These are phyloP conservation scores for Gloeopeniophorella convolvens DNA, from an alignment of 768 basidiomycete genomes.

Conservation along the genomic window DNA sequence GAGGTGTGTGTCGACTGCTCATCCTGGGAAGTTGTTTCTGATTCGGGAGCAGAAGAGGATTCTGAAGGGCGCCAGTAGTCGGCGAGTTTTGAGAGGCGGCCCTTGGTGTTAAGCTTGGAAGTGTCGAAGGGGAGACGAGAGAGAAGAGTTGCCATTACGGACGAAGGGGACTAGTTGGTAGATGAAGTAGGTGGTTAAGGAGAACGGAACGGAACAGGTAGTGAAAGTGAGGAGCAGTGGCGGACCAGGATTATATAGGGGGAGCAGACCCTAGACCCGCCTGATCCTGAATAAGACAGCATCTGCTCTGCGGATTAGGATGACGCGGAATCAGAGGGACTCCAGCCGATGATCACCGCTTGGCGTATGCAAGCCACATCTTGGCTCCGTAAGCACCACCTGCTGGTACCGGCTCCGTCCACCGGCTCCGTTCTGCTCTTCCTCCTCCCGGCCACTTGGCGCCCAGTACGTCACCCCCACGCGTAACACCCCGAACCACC, in stretches of 20 bases:
- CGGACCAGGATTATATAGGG: not conserved
- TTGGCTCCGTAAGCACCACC: too few relatives aligned
- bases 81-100: not conserved
- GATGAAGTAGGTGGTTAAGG: not conserved
- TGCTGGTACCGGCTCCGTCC: too few relatives aligned
- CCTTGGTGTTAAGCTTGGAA: not conserved
- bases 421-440: too few relatives aligned
- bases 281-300: not conserved
- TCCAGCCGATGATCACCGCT: too few relatives aligned
- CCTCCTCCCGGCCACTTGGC: too few relatives aligned
- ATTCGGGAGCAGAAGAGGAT: too few relatives aligned
- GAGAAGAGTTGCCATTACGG: slow-evolving; percentile 8
- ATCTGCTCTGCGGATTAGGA: not conserved
- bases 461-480: too few relatives aligned
- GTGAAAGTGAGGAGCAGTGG: not conserved
- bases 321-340: not conserved
- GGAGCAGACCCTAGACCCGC: slow-evolving; percentile 1
- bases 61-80: not conserved
- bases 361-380: too few relatives aligned
- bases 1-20: not conserved
- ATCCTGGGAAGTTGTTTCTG: too few relatives aligned
- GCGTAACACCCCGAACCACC: too few relatives aligned
- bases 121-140: slow-evolving; percentile 12
- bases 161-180: too few relatives aligned
- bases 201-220: not conserved